Evolutionary conservation across 768 basidiomycete species (phyloP), one percentile per base, ranked within the genome.

Genomic region (Zangia roseola): DNA sequence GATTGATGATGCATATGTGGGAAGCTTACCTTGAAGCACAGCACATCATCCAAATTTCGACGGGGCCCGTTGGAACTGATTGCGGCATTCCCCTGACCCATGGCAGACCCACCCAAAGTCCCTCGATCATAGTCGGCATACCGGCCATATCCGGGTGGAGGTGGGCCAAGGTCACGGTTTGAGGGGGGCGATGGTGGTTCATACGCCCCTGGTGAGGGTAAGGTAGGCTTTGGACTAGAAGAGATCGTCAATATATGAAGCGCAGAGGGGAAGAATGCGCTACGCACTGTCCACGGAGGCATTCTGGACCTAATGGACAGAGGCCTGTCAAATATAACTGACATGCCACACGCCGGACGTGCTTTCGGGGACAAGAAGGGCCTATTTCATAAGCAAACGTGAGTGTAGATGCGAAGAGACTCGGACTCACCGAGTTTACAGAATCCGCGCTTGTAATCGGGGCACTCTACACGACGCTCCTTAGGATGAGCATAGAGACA

Each of bases 401-500:
- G 33, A n/a, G 34, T 31, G 35, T 42, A 51, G 44, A 49, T 35
- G 12, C 23, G 16, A 43, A 34, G 38, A 25, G 31, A 46, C 47
- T 46, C 16, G 8, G 28, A 72, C 82, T 49, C 50, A 94, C 94
- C 94, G 50, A 94, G 76, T 67, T 85, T 88, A 69, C 97, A 99
- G 66, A 98, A 99, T 0, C 97, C 97, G 53, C 95, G 77, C 56
- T 88, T 88, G 68, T 94, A 99, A 67, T 97, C 93, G 33, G 93
- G 93, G 64, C 97, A 99, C 63, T 95, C 94, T 4, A 91, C 83
- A 49, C 84, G 81, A 43, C 94, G 80, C 69, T 94, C 91, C 67
- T 93, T 91, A 12, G 92, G 93, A 64, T 95, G 92, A 14, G 91
- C 91, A 67, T 98, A 99, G 57, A 99, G 75, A 67, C 97, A 99